Evolutionary conservation across 2,329 filamentous ascomycete species (phyloP), one percentile per base, ranked within the genome.

Genomic region (Zasmidium cellare): DNA sequence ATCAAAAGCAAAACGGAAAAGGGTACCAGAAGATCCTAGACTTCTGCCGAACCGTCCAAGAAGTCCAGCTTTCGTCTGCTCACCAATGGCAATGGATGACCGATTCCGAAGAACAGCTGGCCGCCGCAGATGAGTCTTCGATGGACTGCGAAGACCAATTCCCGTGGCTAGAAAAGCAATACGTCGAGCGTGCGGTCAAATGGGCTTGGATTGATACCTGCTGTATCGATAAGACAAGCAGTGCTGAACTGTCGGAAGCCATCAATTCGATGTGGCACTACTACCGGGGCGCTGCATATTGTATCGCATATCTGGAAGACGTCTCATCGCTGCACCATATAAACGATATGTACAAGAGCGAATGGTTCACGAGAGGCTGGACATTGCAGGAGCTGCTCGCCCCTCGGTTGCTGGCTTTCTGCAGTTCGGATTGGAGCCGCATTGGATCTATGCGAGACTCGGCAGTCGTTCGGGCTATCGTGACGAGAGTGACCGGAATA

Each of bases 181-280:
- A n/a, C n/a, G n/a, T n/a, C n/a, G n/a, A n/a, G n/a, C n/a, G n/a
- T n/a, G n/a, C n/a, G n/a, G n/a, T n/a, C n/a, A n/a, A n/a, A n/a
- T 53, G 38, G n/a, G 23, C 59, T 24, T 66, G 62, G 64, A 53
- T 65, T 22, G 62, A 66, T 45, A 66, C 63, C 6, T 65, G 62
- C 55, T 65, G 63, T 28, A 66, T 66, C 31, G 52, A 66, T 49
- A 61, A 66, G 35, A 51, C 22, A 7, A 58, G 45, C 47, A 53
- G 35, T 28, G 49, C 53, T 18, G 62, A 65, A 46, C 49, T 65
- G 9, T 28, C n/a, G 12, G 41, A 54, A 46, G 48, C 57, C 25
- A 59, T 62, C 31, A 62, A 51, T 16, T 60, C 57, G 3, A 62
- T 64, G 62, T 65, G 53, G 7, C 16, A 28, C 5, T 53, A 48